Conservation (phyloP, 306 rosid species). For the Hippophae gyantsensis region DNA sequence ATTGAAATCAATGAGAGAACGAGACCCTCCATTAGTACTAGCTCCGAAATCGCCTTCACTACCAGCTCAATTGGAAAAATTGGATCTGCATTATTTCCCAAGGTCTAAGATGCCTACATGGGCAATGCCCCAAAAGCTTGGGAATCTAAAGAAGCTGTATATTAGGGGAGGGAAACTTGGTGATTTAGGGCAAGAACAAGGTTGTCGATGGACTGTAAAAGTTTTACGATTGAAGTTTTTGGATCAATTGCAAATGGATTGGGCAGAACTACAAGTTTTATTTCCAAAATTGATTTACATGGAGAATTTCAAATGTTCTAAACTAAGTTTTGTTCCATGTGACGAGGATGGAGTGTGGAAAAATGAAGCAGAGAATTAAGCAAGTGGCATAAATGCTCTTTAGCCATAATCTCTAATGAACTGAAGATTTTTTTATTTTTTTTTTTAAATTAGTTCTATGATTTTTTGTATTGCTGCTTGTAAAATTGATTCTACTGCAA, state of each 20-base stretch:
- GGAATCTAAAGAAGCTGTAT: conserved; percentile 6
- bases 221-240: conserved; percentile 7
- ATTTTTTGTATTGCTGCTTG: too few relatives aligned
- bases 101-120: not conserved
- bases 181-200: not conserved
- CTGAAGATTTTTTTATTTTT: too few relatives aligned
- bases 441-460: too few relatives aligned
- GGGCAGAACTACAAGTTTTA: not conserved
- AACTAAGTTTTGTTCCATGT: not conserved
- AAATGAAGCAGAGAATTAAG: not conserved
- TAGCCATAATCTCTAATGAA: too few relatives aligned
- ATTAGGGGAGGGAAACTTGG: conserved; percentile 10
- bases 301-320: conserved; percentile 11
- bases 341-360: conserved; percentile 16
- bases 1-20: not conserved
- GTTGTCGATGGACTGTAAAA: not conserved
- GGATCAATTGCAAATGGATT: conserved; percentile 1
- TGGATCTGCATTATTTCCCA: conserved; percentile 15
- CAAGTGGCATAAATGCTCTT: too few relatives aligned
- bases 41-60: not conserved
- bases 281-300: conserved; percentile 1
- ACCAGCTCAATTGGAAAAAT: conserved; percentile 2
- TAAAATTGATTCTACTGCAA: too few relatives aligned
- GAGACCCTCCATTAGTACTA: not conserved
- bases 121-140: not conserved